Evolutionary conservation across 441 rosid genomes (phyloP), one percentile per base, ranked within the genome.

Genomic region (Aquilaria agallochum): DNA sequence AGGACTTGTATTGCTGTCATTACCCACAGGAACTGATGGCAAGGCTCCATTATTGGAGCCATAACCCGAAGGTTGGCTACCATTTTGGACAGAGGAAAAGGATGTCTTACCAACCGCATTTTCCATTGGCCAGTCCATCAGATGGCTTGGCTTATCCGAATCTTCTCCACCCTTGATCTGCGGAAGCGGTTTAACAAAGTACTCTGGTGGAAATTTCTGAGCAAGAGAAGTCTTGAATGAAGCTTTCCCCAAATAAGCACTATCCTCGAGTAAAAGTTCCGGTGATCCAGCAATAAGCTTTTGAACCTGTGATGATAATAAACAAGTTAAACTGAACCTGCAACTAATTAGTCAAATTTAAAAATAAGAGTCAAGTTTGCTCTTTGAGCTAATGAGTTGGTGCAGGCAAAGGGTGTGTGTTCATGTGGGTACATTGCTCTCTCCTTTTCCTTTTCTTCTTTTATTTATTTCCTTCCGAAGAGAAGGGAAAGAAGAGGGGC

Each of bases 271-370:
- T 70, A 89, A 72, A 15, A 87, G 55, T 56, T 88, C 74, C 2
- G 97, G 93, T 31, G 91, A 87, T 66, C 74, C 84, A 45, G 96
- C 96, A 58, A 94, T 85, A 68, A 87, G 74, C 69, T 40, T 78
- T 61, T 94, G 96, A 55, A 94, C 98, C 96, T 93, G 80, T 64
- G 6, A 36, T 8, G 7, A 8, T 36, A 2, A 2, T 36, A 55
- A 12, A 51, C 31, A 57, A 53, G 27, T 30, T 11, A 50, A 33
- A 45, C 34, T 32, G 59, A 58, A 70, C 9, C 50, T 9, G 20
- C 27, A 20, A 20, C 27, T 20, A 20, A 20, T 20, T 20, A 20
- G 27, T 20, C 27, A 20, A 20, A 20, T 20, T 20, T 20, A 20
- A 20, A 20, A 20, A 20, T 20, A 20, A 20, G 27, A 20, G 27